Percentiles rank a stretch among this genome's conserved stretches.
Evolutionary conservation across 495 filamentous ascomycete species (phyloP).

Genomic region (Aspergillus haitiensis): DNA sequence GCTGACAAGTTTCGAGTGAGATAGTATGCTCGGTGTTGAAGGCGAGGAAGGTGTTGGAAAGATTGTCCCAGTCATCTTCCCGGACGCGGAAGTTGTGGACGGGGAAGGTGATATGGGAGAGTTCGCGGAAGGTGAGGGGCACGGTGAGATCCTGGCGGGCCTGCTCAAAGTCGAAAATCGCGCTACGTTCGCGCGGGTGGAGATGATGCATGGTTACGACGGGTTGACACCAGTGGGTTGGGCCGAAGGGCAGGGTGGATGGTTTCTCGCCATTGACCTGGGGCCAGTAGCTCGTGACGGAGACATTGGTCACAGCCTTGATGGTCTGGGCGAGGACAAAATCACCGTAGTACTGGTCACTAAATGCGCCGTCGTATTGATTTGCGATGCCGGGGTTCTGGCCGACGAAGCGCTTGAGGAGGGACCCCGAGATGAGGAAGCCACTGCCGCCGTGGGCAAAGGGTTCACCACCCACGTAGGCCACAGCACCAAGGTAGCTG

Average conservation of each 20-base stretch:
- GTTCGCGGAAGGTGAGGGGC: conserved; percentile 43
- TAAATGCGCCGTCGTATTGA: conserved; percentile 35
- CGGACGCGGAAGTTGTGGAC: conserved; percentile 30
- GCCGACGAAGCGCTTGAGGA: conserved; percentile 37
- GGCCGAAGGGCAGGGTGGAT: conserved; percentile 41
- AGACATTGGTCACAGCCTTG: conserved; percentile 38
- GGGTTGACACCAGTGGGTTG: conserved; percentile 58
- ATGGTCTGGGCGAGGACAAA: conserved; percentile 48
- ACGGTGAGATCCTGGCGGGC: conserved; percentile 26
- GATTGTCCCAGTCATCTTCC: conserved; percentile 53
- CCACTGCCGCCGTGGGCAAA: conserved; percentile 57
- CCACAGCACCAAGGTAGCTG: conserved; percentile 51
- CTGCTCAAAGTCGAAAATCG: conserved; percentile 55
- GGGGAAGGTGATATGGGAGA: conserved; percentile 44
- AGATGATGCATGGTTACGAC: conserved; percentile 63
- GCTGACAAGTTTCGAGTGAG: conserved; percentile 42
- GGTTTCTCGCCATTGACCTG: conserved; percentile 53
- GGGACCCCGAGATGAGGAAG: conserved; percentile 48
- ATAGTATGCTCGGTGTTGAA: conserved; percentile 39
- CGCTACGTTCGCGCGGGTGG: conserved; percentile 48
- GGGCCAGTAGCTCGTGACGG: conserved; percentile 45
- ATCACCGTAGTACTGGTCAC: conserved; percentile 47
- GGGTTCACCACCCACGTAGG: conserved; percentile 41
- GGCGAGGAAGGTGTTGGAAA: conserved; percentile 37
- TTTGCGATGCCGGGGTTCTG: conserved; percentile 26